Evolutionary conservation across 768 basidiomycete species (phyloP).

Genomic region (Auriscalpium microsporum): DNA sequence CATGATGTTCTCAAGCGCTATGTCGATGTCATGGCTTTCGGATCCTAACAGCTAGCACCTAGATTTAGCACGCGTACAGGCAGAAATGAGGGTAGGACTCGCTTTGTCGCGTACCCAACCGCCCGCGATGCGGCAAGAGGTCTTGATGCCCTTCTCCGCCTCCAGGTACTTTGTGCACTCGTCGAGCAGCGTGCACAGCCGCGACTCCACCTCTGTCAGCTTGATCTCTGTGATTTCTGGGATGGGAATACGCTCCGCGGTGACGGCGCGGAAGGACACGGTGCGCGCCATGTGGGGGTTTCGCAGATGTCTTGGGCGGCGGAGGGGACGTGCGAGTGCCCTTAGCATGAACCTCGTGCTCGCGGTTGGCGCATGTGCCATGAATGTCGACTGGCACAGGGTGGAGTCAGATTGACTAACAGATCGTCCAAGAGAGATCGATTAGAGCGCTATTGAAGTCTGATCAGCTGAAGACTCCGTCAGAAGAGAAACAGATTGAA

Average conservation of each 20-base stretch:
- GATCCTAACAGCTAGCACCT: slow-evolving; percentile 60
- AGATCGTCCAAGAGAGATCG: too few relatives aligned
- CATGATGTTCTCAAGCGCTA: slow-evolving; percentile 85
- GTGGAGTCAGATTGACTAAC: too few relatives aligned
- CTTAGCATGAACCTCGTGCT: too few relatives aligned
- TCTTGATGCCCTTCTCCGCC: slow-evolving; percentile 41
- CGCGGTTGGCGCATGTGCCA: too few relatives aligned
- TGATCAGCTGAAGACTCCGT: too few relatives aligned
- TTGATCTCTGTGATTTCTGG: slow-evolving; percentile 32
- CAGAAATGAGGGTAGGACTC: slow-evolving; percentile 12
- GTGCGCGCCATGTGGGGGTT: slow-evolving; percentile 20
- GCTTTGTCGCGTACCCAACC: slow-evolving; percentile 99
- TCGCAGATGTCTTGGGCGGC: too few relatives aligned
- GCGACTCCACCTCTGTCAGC: slow-evolving; percentile 60
- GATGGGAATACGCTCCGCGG: slow-evolving; percentile 22
- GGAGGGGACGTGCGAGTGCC: too few relatives aligned
- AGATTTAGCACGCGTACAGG: not conserved
- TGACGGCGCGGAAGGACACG: slow-evolving; percentile 1
- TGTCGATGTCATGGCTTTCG: slow-evolving; percentile 86
- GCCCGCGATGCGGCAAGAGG: slow-evolving; percentile 85
- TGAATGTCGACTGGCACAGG: too few relatives aligned
- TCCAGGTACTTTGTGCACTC: slow-evolving; percentile 58
- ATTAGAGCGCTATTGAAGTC: too few relatives aligned
- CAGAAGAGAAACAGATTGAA: too few relatives aligned
- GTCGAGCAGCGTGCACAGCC: slow-evolving; percentile 71